Evolutionary conservation across 768 basidiomycete genomes (phyloP), one percentile per base, ranked within the genome.

Genomic region (Tulasnella sp.): DNA sequence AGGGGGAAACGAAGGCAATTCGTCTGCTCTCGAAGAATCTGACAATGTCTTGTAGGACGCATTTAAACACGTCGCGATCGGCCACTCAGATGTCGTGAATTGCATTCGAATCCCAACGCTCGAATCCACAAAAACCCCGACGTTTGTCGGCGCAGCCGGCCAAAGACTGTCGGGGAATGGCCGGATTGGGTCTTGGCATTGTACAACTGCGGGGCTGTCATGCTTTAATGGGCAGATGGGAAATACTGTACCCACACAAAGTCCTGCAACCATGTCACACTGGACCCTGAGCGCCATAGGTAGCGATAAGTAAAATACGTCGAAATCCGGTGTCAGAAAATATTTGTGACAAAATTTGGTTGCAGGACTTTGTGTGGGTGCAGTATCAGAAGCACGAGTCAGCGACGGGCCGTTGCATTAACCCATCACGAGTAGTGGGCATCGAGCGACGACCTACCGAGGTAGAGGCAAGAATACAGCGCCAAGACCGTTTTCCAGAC

Each of bases 21-120:
- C 62, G 62, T 36, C 31, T 27, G 62, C 62, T 68, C 62, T 68
- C n/a, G 62, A 68, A 68, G 62, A 68, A 18, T 52, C 52, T 31
- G 62, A 68, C 62, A 68, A 68, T 68, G 31, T 34, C n/a, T 31
- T 36, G 62, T 4, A 19, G 62, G 8, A 68, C 27, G 62, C 62
- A 68, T 68, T 68, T 68, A 68, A 68, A 27, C 31, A 68, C 52
- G 52, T 52, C 52, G 52, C 24, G 21, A 36, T 31, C 62, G 27
- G 62, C 62, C 62, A 68, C 62, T 68, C 62, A 68, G n/a, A 68
- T 36, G 62, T 68, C 62, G 62, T 68, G 62, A 19, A 68, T 68
- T 68, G 62, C 31, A 31, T 34, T 0, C 18, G 21, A 68, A 19
- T 34, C 9, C 18, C 27, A 27, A 36, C 31, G 27, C 62, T 14